These are phyloP conservation scores for Amanita rimosa DNA, from an alignment of 768 basidiomycete species.

Conservation along the genomic window DNA sequence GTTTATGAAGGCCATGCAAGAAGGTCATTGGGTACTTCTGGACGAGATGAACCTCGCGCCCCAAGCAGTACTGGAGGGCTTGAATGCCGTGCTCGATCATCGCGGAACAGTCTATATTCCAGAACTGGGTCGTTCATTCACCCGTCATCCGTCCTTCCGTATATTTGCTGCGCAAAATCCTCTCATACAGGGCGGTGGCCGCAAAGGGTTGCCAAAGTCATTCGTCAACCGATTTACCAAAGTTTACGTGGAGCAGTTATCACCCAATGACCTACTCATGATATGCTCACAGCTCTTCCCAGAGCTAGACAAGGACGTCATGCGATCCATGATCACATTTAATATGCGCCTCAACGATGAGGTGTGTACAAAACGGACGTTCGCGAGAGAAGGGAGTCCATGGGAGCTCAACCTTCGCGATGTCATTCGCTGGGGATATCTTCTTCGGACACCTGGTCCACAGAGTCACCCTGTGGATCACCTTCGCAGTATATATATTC, in stretches of 20 bases:
- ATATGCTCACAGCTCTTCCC: constrained; percentile 74
- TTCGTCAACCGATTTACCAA: constrained; percentile 99
- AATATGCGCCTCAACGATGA: constrained; percentile 62
- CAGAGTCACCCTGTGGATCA: constrained; percentile 45
- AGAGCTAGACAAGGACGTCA: constrained; percentile 33
- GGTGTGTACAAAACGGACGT: constrained; percentile 48
- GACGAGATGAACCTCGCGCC: constrained; percentile 99
- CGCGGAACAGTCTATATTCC: constrained; percentile 92
- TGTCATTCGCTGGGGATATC: constrained; percentile 77
- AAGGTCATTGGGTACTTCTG: constrained; percentile 95
- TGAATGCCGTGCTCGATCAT: constrained; percentile 94
- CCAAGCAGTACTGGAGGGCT: constrained; percentile 91
- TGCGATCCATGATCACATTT: constrained; percentile 74
- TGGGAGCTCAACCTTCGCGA: constrained; percentile 99
- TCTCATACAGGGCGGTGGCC: constrained; percentile 87
- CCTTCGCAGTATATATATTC: constrained; percentile 66
- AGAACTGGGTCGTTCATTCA: constrained; percentile 84
- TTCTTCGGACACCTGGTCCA: constrained; percentile 24
- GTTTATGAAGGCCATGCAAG: constrained; percentile 84
- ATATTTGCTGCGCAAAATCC: constrained; percentile 99
- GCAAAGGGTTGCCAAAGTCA: constrained; percentile 95
- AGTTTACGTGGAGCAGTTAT: constrained; percentile 85
- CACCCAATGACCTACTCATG: constrained; percentile 60
- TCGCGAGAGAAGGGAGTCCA: constrained; percentile 74
- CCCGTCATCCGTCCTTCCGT: constrained; percentile 85